phyloP scores from a whole-genome alignment of 2,329 filamentous ascomycete species.

The Cercospora sesami region DNA sequence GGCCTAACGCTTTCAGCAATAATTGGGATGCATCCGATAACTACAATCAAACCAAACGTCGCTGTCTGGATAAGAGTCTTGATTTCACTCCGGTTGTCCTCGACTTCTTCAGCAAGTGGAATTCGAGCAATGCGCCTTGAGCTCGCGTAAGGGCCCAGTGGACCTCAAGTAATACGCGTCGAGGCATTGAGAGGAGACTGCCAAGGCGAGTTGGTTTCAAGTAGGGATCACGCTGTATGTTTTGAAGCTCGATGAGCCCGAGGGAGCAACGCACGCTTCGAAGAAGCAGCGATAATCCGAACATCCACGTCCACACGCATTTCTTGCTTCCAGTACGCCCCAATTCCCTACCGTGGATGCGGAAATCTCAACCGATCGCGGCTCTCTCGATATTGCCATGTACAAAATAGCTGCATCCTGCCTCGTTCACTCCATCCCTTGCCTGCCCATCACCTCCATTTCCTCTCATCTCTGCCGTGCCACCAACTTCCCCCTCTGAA shows the following conservation, averaged over 20 bases:
- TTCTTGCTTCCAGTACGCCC: background rate
- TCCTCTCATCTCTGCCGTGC: constrained; percentile 11
- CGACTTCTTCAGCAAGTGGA: constrained; percentile 34
- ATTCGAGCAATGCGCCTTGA: constrained; percentile 26
- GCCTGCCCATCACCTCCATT: constrained; percentile 7
- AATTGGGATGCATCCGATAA: constrained; percentile 29
- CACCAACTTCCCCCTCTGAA: constrained; percentile 20
- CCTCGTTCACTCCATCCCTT: background rate
- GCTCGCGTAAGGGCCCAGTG: background rate
- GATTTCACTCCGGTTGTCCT: constrained; percentile 33
- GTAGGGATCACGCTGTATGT: too few species aligned
- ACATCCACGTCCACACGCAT: background rate
- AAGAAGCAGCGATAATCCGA: background rate
- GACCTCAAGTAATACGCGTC: background rate
- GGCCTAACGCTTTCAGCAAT: constrained; percentile 38
- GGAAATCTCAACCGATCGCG: background rate
- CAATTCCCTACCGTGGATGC: background rate
- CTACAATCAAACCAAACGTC: constrained; percentile 15
- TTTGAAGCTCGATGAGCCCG: background rate
- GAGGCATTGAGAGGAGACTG: too few species aligned
- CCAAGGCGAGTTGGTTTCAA: too few species aligned
- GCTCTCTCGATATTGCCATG: background rate
- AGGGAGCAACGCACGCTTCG: background rate
- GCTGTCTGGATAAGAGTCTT: constrained; percentile 25
- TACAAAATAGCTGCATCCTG: background rate